Percentiles rank a stretch among this genome's conserved stretches.
These are phyloP conservation scores for Penicillium sp. DNA, from an alignment of 2,329 filamentous ascomycete genomes.

Conservation along the genomic window DNA sequence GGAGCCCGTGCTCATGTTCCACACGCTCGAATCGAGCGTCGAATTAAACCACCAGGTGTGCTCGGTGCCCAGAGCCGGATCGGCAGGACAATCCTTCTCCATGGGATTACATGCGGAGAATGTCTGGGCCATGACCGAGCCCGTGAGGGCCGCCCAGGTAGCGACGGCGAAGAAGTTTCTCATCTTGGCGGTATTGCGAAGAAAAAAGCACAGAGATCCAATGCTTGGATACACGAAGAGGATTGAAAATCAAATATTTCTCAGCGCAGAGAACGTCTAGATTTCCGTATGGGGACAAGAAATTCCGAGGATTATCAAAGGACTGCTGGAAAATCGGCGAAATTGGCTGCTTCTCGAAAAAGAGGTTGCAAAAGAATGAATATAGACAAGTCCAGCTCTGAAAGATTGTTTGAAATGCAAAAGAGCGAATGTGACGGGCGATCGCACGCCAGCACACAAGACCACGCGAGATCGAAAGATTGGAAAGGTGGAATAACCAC, in stretches of 20 bases:
- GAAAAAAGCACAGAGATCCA: not conserved
- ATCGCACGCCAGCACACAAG: constrained; percentile 16
- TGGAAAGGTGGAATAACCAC: constrained; percentile 14
- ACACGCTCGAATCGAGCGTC: constrained; percentile 54
- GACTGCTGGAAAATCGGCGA: constrained; percentile 1
- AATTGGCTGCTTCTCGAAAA: no score
- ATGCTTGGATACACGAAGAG: no score
- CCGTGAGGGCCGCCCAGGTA: constrained; percentile 25
- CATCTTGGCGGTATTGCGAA: constrained; percentile 13
- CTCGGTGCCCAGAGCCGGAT: constrained; percentile 61
- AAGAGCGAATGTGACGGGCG: constrained; percentile 24
- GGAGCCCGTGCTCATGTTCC: constrained; percentile 62
- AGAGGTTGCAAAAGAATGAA: constrained; percentile 9
- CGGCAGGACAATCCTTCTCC: constrained; percentile 61
- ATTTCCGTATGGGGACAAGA: not conserved
- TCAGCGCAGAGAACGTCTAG: not conserved
- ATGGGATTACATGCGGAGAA: constrained; percentile 72
- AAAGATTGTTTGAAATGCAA: constrained; percentile 4
- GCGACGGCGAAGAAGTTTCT: constrained; percentile 22
- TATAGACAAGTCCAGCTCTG: constrained; percentile 15
- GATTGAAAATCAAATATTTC: no score
- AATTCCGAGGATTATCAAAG: not conserved
- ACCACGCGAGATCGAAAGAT: constrained; percentile 7
- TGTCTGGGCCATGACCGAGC: constrained; percentile 58
- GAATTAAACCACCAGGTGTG: constrained; percentile 60